Evolutionary conservation across 148 eudicot genomes (phyloP).

Genomic region (Rhododendron ferrugineum): DNA sequence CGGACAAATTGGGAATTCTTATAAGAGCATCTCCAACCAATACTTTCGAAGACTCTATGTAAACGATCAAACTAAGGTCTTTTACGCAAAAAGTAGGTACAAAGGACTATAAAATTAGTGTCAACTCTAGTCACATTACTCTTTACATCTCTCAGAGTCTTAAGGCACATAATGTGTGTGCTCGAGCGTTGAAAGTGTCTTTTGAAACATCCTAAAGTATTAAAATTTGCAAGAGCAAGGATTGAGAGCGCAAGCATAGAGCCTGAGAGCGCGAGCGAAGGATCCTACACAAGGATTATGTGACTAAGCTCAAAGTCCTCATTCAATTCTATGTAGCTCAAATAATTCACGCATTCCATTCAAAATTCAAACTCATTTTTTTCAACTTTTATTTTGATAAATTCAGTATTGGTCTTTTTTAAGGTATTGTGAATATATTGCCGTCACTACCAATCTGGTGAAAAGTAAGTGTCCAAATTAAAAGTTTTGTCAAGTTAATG

Average conservation of each 20-base stretch:
- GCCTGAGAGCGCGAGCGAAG: no score
- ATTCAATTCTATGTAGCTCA: neutral
- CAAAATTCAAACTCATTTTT: neutral
- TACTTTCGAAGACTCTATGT: neutral
- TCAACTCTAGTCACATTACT: neutral
- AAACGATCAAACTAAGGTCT: neutral
- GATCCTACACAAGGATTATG: neutral
- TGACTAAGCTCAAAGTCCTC: neutral
- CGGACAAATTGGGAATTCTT: neutral
- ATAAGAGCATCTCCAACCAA: neutral
- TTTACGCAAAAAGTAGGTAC: neutral
- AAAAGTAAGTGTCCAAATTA: neutral
- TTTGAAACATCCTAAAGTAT: neutral
- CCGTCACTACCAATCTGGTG: neutral
- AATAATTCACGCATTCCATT: neutral
- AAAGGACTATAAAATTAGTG: neutral
- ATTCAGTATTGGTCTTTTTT: neutral
- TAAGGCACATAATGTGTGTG: neutral
- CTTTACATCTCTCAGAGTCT: neutral
- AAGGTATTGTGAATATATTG: neutral
- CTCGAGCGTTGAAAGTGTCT: neutral
- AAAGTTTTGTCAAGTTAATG: neutral
- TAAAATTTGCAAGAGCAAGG: neutral
- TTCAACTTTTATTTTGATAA: neutral
- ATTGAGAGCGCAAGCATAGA: neutral